Evolutionary conservation across 371 early-diverging fungal species (phyloP), one percentile per base, ranked within the genome.

Genomic region (Mortierella sp.): DNA sequence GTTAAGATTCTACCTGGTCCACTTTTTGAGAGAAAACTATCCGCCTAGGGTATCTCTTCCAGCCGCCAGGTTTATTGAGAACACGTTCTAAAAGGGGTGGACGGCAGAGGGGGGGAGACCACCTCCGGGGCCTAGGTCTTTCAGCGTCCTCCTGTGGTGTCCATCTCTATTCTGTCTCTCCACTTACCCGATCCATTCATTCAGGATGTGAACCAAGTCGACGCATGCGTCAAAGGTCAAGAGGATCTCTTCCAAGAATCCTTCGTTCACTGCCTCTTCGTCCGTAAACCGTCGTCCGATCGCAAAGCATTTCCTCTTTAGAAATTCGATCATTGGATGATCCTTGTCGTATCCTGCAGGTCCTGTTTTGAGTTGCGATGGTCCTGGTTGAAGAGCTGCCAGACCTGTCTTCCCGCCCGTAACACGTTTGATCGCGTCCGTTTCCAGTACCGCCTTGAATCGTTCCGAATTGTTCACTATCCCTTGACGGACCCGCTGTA

Each of bases 161-260:
- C n/a, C n/a, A n/a, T n/a, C n/a, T n/a, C n/a, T 14, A 48, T 52
- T 8, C 34, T 52, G n/a, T 31, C 21, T 34, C 39, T 16, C 14
- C 17, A 5, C 31, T 25, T 67, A 80, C 22, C 81, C 81, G 2
- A 78, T 79, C 88, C 86, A 88, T 16, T 83, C 78, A 47, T 88
- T 88, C 19, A 88, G 54, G 8, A 86, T 82, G 0, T 86, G 71
- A 16, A 84, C 81, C 61, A 88, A 82, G 9, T 86, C 86, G 8
- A 88, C 81, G 14, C 81, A 51, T 0, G 86, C 88, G 48, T 88
- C 88, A 54, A 61, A 74, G 0, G 80, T 78, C 51, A 81, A 79
- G 39, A 86, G 64, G 0, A 85, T 73, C 31, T 78, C 74, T 21
- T 86, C 88, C 53, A 84, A 19, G 57, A 85, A 88, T 0, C 86